Evolutionary conservation across 495 filamentous ascomycete species (phyloP), one percentile per base, ranked within the genome.

Genomic region (Penicillium longicatenatum): DNA sequence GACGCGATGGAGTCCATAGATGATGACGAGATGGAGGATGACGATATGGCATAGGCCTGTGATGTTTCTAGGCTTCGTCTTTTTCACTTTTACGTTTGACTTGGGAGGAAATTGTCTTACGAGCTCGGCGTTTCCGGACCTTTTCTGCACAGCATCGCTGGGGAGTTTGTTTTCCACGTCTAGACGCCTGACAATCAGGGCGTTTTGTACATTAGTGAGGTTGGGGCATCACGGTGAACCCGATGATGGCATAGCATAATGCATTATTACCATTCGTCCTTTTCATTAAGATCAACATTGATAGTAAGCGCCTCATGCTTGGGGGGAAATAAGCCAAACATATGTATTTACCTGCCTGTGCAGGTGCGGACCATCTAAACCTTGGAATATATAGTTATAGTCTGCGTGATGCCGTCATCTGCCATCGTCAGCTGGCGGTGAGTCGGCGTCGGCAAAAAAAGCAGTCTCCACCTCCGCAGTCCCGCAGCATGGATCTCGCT

Each of bases 1-100:
- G 89, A 91, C 63, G 89, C 89, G 20, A 96, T 97, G 76, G 92
- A 96, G 75, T 82, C 85, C 47, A 78, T 96, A 52, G 91, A 96
- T 67, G 90, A 96, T 46, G 90, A 91, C 33, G 87, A 90, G 7
- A 88, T 91, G 56, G 84, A 90, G 60, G 87, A 91, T 52, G 88
- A 91, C 43, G 77, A 79, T 61, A 78, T 76, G 64, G 73, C 73
- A 39, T 78, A 68, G 62, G 53, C 56, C 58, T 62, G 42, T 55
- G 61, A 72, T 63, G 58, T 22, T 49, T 52, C 41, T 42, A 26
- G 41, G 45, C 57, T 47, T 59, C 20, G 44, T 45, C 46, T 44
- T 48, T 52, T 53, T 46, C 53, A 37, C 19, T 41, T 57, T 62
- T 52, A 39, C 42, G 30, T 46, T 55, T 54, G 50, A 41, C 14